Evolutionary conservation across 371 early-diverging fungal genomes (phyloP), one percentile per base, ranked within the genome.

Genomic region (Fennellomyces sp.): DNA sequence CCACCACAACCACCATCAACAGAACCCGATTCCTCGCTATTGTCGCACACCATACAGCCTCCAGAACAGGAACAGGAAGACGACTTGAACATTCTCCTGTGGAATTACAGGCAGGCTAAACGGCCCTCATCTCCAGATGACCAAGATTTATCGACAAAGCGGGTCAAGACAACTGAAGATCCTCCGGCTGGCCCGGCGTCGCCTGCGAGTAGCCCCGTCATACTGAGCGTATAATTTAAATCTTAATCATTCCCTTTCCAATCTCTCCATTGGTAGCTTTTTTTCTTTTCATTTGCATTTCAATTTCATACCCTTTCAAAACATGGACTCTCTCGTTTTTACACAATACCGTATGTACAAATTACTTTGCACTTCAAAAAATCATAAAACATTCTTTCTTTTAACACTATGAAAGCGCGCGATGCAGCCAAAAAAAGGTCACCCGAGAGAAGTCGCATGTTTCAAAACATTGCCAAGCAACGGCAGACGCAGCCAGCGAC

Each of bases 201-300:
- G 21, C 45, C 35, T 33, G 35, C 35, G n/a, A n/a, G n/a, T 33
- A 33, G 35, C 13, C 35, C 45, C 17, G 45, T 45, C 5, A 45
- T 45, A 45, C 23, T 45, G 45, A 45, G 45, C 45, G 45, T 45
- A 45, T 45, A 45, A 45, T 45, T 27, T 45, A n/a, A n/a, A 45
- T 45, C 45, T 45, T 45, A 23, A 6, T 33, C 35, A 8, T 13
- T 33, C 35, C 13, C 35, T 33, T 13, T 33, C 35, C 13, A 6
- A 33, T 33, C 35, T 8, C 35, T 21, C 3, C 12, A 23, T 45
- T 21, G n/a, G n/a, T n/a, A n/a, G n/a, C n/a, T n/a, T n/a, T n/a
- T n/a, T n/a, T n/a, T n/a, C n/a, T n/a, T n/a, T n/a, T n/a, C n/a
- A n/a, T n/a, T n/a, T n/a, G n/a, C n/a, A n/a, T n/a, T n/a, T n/a